These are phyloP conservation scores for Meyerozyma athensensis DNA, from an alignment of 1,139 yeast species.

Conservation along the genomic window DNA sequence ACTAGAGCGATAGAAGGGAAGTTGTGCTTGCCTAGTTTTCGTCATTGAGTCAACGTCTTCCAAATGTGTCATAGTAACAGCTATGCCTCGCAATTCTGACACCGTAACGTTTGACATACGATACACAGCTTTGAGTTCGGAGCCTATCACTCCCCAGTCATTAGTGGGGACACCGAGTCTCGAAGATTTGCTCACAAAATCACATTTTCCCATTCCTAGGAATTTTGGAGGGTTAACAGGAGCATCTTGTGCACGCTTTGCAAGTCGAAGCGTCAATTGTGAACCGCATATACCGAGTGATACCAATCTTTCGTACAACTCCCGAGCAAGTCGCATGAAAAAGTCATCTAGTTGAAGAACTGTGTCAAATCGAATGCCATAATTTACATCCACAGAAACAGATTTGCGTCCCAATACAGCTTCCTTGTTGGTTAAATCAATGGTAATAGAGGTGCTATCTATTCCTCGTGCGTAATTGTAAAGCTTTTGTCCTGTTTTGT, in stretches of 20 bases:
- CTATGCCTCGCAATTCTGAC: conserved; percentile 70
- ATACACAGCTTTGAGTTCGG: conserved; percentile 56
- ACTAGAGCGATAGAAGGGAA: conserved; percentile 27
- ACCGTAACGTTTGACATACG: conserved; percentile 59
- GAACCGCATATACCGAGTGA: conserved; percentile 50
- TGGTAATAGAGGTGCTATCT: conserved; percentile 56
- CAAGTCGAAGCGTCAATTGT: conserved; percentile 57
- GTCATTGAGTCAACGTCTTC: conserved; percentile 30
- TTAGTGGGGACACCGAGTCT: conserved; percentile 61
- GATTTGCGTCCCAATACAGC: conserved; percentile 57
- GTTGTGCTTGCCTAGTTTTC: conserved; percentile 34
- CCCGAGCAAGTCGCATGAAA: conserved; percentile 52
- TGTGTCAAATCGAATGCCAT: conserved; percentile 75
- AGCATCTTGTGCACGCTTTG: conserved; percentile 59
- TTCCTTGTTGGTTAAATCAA: conserved; percentile 41
- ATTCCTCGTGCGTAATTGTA: conserved; percentile 59
- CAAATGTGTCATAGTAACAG: conserved; percentile 61
- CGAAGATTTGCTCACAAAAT: conserved; percentile 54
- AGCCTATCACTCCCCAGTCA: conserved; percentile 56
- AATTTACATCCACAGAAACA: conserved; percentile 84
- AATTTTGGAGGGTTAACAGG: conserved; percentile 73
- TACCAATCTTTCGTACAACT: conserved; percentile 50
- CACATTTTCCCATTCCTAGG: conserved; percentile 82
- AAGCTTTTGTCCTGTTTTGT: conserved; percentile 63
- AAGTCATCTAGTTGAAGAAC: conserved; percentile 62